Conservation (phyloP, 208 protist genomes). For the Leishmania tarentolae region DNA sequence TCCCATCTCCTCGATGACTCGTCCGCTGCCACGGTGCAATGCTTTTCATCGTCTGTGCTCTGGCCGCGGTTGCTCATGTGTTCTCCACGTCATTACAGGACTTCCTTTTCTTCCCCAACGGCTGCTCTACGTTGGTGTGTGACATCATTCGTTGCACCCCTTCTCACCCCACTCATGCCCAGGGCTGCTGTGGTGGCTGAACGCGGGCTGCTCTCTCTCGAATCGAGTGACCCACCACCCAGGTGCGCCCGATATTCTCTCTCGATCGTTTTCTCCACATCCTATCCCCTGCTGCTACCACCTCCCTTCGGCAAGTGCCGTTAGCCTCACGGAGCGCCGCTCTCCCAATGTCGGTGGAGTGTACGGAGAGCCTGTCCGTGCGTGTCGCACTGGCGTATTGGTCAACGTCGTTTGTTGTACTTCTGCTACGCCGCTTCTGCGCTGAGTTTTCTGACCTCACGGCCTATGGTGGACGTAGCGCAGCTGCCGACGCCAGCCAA, state of each 20-base stretch:
- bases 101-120: not conserved
- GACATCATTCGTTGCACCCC: not conserved
- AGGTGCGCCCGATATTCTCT: not conserved
- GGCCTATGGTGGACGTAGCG: constrained; percentile 49
- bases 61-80: not conserved
- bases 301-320: not conserved
- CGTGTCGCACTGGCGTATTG: constrained; percentile 54
- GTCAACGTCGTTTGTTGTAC: constrained; percentile 36
- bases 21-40: not conserved
- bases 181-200: not conserved
- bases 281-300: not conserved
- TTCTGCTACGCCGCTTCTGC: constrained; percentile 39
- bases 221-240: not conserved
- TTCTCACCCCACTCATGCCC: not conserved
- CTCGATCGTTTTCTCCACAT: not conserved
- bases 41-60: not conserved
- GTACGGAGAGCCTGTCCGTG: not conserved
- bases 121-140: not conserved
- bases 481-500: not conserved
- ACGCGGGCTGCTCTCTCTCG: not conserved
- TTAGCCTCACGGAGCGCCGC: not conserved
- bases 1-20: not conserved
- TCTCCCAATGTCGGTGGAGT: constrained; percentile 2
- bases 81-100: not conserved
- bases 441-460: constrained; percentile 40